Base-by-base conservation (phyloP, 202 grass and related monocot genomes). In the Digitaria exilis region DNA sequence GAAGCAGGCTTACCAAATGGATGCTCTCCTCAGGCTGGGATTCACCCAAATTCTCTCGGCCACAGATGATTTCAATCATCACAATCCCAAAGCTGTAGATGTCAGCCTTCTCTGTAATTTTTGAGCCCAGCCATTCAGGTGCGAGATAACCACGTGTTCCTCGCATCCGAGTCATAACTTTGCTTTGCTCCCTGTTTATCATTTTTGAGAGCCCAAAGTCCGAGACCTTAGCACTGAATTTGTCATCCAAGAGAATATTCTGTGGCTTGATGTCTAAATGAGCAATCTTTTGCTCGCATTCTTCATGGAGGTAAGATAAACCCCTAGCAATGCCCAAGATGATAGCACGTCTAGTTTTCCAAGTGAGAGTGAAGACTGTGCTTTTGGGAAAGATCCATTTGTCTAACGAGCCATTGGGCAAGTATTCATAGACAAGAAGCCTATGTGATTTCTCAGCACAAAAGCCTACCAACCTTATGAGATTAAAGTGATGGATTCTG, bases 191-290 rank as follows among this genome's bases (percentile, higher is more conserved):
- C 32, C 62, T 65, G 31, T 37, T 65, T n/a, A 65, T 65, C 63
- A 65, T 65, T 28, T 65, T 65, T 4, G 63, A 65, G 4, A 65
- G 63, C 2, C 63, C 63, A 7, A 65, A 69, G 14, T 69, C 65
- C 25, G 65, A 69, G 37, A 69, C 18, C 37, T 43, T 69, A 13
- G 65, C 65, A 43, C n/a, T 69, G 65, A 69, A 69, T 43, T 69
- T 41, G 41, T 69, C 65, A 43, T 69, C 65, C 2, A 69, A 37
- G 34, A 67, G 34, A 67, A 67, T 67, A 3, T 67, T 67, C n/a
- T 67, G 64, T 67, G 64, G 64, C 65, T 69, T 69, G 65, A 69
- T 69, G 6, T 69, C 65, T 43, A 69, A 25, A 69, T 69, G 65
- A 43, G 65, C 65, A 69, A 69, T 69, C n/a, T 42, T 69, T 69